Evolutionary conservation across 805 yeast species (phyloP).

Genomic region (Kodamaea neixiangensis): DNA sequence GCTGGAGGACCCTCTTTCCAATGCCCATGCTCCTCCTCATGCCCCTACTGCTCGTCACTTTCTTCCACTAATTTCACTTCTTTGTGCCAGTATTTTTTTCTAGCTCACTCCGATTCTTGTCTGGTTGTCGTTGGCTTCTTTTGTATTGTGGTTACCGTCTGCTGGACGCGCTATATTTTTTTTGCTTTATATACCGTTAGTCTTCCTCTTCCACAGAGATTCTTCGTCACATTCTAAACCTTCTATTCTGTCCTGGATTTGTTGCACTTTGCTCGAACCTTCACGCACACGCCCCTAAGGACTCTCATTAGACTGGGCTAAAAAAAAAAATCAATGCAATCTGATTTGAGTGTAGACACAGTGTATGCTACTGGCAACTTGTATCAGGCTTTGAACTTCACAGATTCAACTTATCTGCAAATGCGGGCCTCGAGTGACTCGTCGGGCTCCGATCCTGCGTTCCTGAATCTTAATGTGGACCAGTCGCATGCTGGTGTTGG

Average conservation of each 20-base stretch:
- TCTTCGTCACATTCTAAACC: neutral
- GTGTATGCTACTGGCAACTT: neutral
- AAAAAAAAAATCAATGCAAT: neutral
- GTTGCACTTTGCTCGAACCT: too few relatives aligned
- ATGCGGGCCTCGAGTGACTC: neutral
- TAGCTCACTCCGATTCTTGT: neutral
- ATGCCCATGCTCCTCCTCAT: too few relatives aligned
- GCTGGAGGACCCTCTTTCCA: too few relatives aligned
- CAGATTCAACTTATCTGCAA: neutral
- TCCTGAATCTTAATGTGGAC: neutral
- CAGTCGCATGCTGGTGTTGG: neutral
- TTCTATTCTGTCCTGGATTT: neutral
- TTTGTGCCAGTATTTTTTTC: neutral
- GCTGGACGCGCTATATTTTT: neutral
- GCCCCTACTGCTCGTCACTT: neutral
- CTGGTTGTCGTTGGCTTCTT: neutral
- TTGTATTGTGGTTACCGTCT: neutral
- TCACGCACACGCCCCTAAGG: too few relatives aligned
- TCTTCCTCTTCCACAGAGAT: neutral
- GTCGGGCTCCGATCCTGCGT: neutral
- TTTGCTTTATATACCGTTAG: neutral
- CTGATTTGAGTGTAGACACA: slow-evolving; percentile 2
- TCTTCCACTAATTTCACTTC: neutral
- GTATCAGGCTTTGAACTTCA: neutral
- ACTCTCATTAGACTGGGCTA: neutral